These are phyloP conservation scores for Neocucurbitaria cava DNA, from an alignment of 2,329 filamentous ascomycete genomes.

Conservation along the genomic window DNA sequence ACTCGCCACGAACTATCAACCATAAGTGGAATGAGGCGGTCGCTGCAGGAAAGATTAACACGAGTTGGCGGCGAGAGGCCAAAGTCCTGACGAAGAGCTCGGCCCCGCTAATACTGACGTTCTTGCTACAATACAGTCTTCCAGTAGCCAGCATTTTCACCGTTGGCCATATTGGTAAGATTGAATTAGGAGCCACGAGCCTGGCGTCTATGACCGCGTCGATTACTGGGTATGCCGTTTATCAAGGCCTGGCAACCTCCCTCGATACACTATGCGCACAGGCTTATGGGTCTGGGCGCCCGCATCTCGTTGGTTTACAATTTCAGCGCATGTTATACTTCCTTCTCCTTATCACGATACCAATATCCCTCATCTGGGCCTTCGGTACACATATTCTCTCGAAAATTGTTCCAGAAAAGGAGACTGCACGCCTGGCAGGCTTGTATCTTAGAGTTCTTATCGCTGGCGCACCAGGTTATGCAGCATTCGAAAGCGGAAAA, in stretches of 20 bases:
- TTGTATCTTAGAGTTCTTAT: slow-evolving; percentile 75
- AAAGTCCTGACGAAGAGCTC: slow-evolving; percentile 72
- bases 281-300: slow-evolving; percentile 90
- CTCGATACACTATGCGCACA: slow-evolving; percentile 93
- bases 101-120: slow-evolving; percentile 55
- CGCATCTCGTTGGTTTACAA: slow-evolving; percentile 84
- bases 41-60: slow-evolving; percentile 78
- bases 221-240: slow-evolving; percentile 57
- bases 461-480: slow-evolving; percentile 76
- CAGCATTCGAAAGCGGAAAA: slow-evolving; percentile 79
- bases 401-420: slow-evolving; percentile 72
- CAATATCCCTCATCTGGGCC: slow-evolving; percentile 75
- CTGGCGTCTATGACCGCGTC: slow-evolving; percentile 58
- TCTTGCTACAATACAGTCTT: slow-evolving; percentile 57
- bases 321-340: slow-evolving; percentile 83
- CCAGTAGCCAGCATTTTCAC: slow-evolving; percentile 58
- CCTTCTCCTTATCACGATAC: slow-evolving; percentile 73
- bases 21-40: slow-evolving; percentile 72
- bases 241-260: slow-evolving; percentile 78
- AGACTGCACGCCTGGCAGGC: slow-evolving; percentile 75
- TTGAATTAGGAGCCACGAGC: slow-evolving; percentile 57
- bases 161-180: slow-evolving; percentile 58
- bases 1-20: slow-evolving; percentile 55
- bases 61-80: slow-evolving; percentile 88
- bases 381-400: slow-evolving; percentile 69